Evolutionary conservation across 495 filamentous ascomycete genomes (phyloP), one percentile per base, ranked within the genome.

Genomic region (Podospora pseudopauciseta): DNA sequence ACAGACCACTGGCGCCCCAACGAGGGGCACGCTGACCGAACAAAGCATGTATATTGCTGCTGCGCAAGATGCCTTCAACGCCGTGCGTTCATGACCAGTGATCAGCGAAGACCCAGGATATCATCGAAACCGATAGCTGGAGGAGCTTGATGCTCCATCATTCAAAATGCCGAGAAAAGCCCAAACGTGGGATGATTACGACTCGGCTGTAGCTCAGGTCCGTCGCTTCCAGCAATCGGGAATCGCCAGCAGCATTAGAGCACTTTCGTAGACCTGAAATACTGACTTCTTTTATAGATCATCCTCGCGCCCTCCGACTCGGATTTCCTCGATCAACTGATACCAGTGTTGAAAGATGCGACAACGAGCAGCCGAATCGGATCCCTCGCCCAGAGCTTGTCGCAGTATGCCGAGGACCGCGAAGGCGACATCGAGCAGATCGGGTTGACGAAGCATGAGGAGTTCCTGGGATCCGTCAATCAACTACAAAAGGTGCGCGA

Each of bases 311-410:
- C 94, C 23, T 94, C 92, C 5, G 96, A 98, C 68, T 86, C 88
- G 66, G 95, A 99, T 69, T 97, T 97, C 73, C 88, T 98, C 65
- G 94, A 97, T 74, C 95, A 97, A 76, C 81, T 98, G 64, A 94
- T 98, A 23, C 92, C 93, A 16, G 92, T 93, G 0, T 90, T 99
- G 59, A 92, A 91, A 81, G 93, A 97, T 84, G 92, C 92, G 70
- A 90, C 91, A 60, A 82, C 87, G 61, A 89, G 90, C n/a, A 87
- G 89, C 64, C 87, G 91, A 60, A 89, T 91, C 6, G 82, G 84
- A 23, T 86, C 89, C 64, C 89, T 99, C 58, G 82, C 93, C 63
- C 90, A 93, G 67, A 88, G 89, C 64, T 81, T 99, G 44, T 86
- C 88, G 16, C 86, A 88, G 61, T 94, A 97, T 78, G 90, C 94